Evolutionary conservation across 108 stramenopile genomes (phyloP).

Genomic region (Epipyxis sp.): DNA sequence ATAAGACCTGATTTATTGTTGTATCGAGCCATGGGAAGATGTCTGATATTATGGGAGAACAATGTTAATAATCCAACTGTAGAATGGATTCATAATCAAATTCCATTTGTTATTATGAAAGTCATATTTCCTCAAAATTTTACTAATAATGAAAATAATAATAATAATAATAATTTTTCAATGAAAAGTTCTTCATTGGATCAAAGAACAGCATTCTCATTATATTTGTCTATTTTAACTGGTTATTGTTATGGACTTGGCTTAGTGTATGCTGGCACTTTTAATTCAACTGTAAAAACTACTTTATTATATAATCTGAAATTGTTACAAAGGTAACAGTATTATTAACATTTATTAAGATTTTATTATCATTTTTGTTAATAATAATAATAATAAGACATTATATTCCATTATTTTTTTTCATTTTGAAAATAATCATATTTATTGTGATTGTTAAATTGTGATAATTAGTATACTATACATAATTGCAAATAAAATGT

Average conservation of each 20-base stretch:
- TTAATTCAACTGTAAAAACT: neutral
- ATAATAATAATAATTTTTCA: neutral
- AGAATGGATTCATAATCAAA: slow-evolving; percentile 73
- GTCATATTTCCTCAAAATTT: neutral
- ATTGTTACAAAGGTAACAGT: slow-evolving; percentile 29
- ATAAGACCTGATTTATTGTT: slow-evolving; percentile 86
- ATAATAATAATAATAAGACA: no score
- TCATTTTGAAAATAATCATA: no score
- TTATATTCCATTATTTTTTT: no score
- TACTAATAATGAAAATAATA: neutral
- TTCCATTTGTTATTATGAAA: slow-evolving; percentile 63
- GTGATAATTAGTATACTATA: no score
- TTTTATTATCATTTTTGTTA: no score
- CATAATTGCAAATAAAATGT: no score
- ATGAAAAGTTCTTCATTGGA: neutral
- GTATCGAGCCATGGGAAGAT: slow-evolving; percentile 77
- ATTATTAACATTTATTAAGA: no score
- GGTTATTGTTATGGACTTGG: neutral
- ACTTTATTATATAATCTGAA: neutral
- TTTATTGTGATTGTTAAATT: no score
- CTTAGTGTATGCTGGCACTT: slow-evolving; percentile 1
- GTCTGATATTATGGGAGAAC: slow-evolving; percentile 83
- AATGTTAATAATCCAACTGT: slow-evolving; percentile 63
- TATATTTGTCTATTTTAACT: neutral
- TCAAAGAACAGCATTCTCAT: neutral